Evolutionary conservation across 306 rosid species (phyloP), one percentile per base, ranked within the genome.

Genomic region (Acacia melanoxylon): DNA sequence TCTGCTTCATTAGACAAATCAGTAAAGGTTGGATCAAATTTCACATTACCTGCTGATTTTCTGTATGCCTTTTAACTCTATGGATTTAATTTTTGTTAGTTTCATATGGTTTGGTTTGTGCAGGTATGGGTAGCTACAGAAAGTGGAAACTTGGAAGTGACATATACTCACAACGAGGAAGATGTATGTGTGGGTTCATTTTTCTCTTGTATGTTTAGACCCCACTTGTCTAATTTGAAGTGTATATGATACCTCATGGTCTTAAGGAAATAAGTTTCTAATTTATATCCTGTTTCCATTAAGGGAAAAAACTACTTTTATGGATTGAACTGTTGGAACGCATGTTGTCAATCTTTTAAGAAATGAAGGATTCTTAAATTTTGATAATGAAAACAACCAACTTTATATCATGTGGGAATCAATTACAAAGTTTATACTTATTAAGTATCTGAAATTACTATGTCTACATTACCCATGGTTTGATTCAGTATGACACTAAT

Each of bases 81-180:
- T 31, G 42, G 49, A 15, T 9, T 46, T 78, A 63, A 14, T 59
- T 31, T 41, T 66, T 33, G 40, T 83, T 45, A 54, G 68, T 62
- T 70, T 72, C 17, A 75, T 45, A 54, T 40, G 25, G 45, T 72
- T 82, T 59, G 56, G 45, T 88, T 84, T 40, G 61, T 80, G 86
- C 86, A 95, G 99, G 95, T 93, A 42, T 95, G 99, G 99, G 91
- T 80, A 87, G 94, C 99, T 79, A 82, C 89, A 2, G 96, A 93
- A 87, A 89, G 87, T 83, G 99, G 99, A 44, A 92, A 91, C 85
- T 92, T 95, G 96, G 97, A 93, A 89, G 98, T 90, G 82, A 89
- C 98, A 3, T 95, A 87, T 73, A 87, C 94, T 68, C 99, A 95
- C 87, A 85, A 68, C 16, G 99, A 91, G 79, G 98, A 95, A 71